Base-by-base conservation (phyloP, 2,329 filamentous ascomycete genomes). In the Penicillium italicum region DNA sequence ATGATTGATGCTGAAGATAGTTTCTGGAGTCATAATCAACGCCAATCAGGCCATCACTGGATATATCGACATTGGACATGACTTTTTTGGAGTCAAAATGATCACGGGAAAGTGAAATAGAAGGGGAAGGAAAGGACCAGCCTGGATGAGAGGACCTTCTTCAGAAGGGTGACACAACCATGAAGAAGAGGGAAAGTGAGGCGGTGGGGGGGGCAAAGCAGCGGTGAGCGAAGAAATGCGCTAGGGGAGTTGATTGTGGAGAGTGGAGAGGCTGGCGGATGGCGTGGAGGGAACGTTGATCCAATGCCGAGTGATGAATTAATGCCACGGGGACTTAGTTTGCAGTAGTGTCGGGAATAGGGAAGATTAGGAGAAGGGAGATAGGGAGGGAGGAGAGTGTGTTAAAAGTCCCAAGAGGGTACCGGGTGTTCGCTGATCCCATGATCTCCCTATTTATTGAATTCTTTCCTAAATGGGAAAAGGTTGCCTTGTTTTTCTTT, bases 11-110 rank as follows among this genome's bases (percentile, higher is more conserved):
- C 56, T 74, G 70, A 58, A 75, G 70, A 68, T 78, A 80, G 46
- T 64, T 70, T 71, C 76, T 75, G 55, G 76, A 73, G 65, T 79
- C 77, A 59, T 78, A 78, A 53, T 79, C 77, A 60, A 78, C 73
- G 61, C 73, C 74, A 61, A 76, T 70, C 54, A 80, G 72, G 66
- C 75, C 77, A 56, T 79, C 76, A 62, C 64, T 67, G 49, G 72
- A 65, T 62, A 79, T 61, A 71, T 75, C 74, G 61, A 77, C 70
- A 69, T 76, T 76, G 61, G 72, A 75, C 71, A 77, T 77, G 63
- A 63, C 66, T 54, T 50, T 69, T 62, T 59, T 65, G 55, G 55
- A 62, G 65, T 60, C 64, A 68, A 63, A 69, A 67, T 58, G 61
- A 65, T 62, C 63, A 66, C 60, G 67, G 65, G 64, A 57, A 62